Percentiles rank a stretch among this genome's conserved stretches.
Evolutionary conservation across 345 rosid species (phyloP).

Genomic region (rapeseed (Brassica napus)): Da-Ae NC_063446.1:32740501-32741000

Average conservation of each 20-base stretch:
- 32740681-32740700: neutral
- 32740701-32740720: neutral
- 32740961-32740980: neutral
- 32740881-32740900: neutral
- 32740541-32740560: neutral
- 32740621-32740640: neutral
- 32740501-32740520: too few species aligned
- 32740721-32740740: neutral
- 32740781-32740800: neutral
- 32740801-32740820: neutral
- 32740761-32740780: neutral
- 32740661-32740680: neutral
- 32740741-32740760: neutral
- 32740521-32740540: too few species aligned
- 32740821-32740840: neutral
- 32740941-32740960: neutral
- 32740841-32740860: neutral
- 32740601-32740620: neutral
- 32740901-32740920: neutral
- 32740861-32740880: neutral
- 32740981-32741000: neutral
- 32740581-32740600: neutral
- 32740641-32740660: neutral
- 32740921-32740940: neutral
- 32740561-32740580: neutral